Evolutionary conservation across 257 asterid species (phyloP).

Genomic region (Thymus quinquecostatus): DNA sequence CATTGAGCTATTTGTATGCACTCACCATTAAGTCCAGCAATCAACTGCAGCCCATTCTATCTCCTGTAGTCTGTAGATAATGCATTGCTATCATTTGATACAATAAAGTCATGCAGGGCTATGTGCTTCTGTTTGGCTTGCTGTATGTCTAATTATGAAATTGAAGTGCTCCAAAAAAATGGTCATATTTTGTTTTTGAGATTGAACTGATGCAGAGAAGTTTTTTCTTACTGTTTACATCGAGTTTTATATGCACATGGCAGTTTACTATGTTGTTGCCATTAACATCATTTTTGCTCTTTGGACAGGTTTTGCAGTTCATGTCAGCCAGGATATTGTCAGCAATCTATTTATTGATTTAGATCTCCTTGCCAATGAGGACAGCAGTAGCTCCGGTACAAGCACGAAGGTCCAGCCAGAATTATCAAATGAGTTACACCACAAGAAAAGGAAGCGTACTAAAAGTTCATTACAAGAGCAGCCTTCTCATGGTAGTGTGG

Average conservation of each 20-base stretch:
- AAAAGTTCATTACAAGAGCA: constrained; percentile 46
- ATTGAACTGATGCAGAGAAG: not conserved
- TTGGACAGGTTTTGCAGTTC: constrained; percentile 64
- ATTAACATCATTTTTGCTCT: constrained; percentile 9
- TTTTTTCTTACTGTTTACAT: not conserved
- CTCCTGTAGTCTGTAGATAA: not conserved
- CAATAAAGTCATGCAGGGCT: not conserved
- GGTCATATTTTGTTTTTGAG: not conserved
- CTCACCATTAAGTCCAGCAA: not conserved
- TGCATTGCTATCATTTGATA: not conserved
- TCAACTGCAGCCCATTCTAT: not conserved
- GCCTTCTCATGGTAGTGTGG: constrained; percentile 45
- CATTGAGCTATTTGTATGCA: constrained; percentile 14
- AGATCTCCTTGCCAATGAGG: constrained; percentile 43
- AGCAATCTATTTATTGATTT: constrained; percentile 63
- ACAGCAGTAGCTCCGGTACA: constrained; percentile 35
- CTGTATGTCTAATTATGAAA: not conserved
- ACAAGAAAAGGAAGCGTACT: constrained; percentile 78
- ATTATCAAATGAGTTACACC: constrained; percentile 36
- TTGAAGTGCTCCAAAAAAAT: not conserved
- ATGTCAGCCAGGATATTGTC: constrained; percentile 58
- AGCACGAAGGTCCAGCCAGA: constrained; percentile 47
- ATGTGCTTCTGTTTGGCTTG: not conserved
- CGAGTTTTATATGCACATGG: not conserved
- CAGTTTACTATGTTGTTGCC: constrained; percentile 21